Percentiles rank a stretch among this genome's conserved stretches.
phyloP scores from a whole-genome alignment of 768 basidiomycete genomes.

The Lyophyllum semitale region DNA sequence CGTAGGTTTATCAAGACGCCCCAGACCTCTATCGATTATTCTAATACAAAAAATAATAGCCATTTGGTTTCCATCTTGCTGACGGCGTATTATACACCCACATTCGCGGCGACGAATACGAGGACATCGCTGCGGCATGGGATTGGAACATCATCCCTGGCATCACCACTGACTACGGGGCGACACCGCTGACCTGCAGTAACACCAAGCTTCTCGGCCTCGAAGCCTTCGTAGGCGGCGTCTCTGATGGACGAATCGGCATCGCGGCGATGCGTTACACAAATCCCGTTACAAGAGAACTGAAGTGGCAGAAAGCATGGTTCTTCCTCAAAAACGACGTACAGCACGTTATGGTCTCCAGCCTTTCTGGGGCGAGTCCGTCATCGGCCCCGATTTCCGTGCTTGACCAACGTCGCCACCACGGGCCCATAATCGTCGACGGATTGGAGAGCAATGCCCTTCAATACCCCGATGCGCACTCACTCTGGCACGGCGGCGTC shows the following conservation, averaged over 20 bases:
- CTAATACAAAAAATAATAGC: slow-evolving; percentile 31
- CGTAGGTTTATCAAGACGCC: slow-evolving; percentile 31
- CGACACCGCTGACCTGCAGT: slow-evolving; percentile 53
- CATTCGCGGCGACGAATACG: slow-evolving; percentile 66
- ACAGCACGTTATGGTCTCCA: slow-evolving; percentile 63
- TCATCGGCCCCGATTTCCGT: slow-evolving; percentile 56
- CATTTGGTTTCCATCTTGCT: slow-evolving; percentile 70
- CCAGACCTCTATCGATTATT: neutral
- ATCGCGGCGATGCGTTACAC: slow-evolving; percentile 68
- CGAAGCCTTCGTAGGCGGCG: slow-evolving; percentile 68
- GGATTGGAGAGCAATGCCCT: slow-evolving; percentile 17
- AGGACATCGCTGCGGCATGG: slow-evolving; percentile 73
- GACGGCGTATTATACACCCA: slow-evolving; percentile 69
- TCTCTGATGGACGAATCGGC: slow-evolving; percentile 57
- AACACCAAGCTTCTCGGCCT: slow-evolving; percentile 44
- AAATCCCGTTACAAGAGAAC: slow-evolving; percentile 56
- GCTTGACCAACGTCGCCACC: slow-evolving; percentile 62
- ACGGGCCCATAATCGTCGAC: slow-evolving; percentile 47
- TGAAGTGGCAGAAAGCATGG: slow-evolving; percentile 73
- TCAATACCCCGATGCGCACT: slow-evolving; percentile 21
- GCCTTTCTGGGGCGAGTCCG: slow-evolving; percentile 44
- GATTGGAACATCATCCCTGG: slow-evolving; percentile 81
- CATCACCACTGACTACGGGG: slow-evolving; percentile 64
- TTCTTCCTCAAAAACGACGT: slow-evolving; percentile 70
- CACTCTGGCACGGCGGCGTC: slow-evolving; percentile 66